A percentile compares a stretch with the other conserved stretches of the same genome.
Conservation (phyloP, 2,329 filamentous ascomycete species). For the Drechslerella coelobrocha region DNA sequence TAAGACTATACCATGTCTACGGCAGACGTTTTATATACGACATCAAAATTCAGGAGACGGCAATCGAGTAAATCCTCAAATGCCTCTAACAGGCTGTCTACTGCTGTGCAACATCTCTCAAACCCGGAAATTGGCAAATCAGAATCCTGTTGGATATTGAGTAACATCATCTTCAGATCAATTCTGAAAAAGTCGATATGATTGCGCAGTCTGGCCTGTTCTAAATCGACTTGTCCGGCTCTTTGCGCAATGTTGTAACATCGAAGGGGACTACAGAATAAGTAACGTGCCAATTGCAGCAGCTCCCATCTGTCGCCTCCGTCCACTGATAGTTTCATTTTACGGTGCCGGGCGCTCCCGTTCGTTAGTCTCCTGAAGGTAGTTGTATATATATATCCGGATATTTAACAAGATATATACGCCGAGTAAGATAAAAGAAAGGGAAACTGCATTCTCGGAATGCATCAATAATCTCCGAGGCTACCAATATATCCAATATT, state of each 20-base stretch:
- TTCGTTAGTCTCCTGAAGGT: too few relatives aligned
- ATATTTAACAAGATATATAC: too few relatives aligned
- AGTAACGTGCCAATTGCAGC: background rate
- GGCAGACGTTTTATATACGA: too few relatives aligned
- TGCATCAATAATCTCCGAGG: too few relatives aligned
- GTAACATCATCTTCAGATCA: constrained; percentile 11
- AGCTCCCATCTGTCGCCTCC: constrained; percentile 14
- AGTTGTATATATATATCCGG: too few relatives aligned
- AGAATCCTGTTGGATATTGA: constrained; percentile 7
- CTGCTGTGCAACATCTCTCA: constrained; percentile 1
- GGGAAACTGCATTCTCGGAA: too few relatives aligned
- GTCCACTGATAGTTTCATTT: constrained; percentile 18
- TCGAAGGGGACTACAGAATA: constrained; percentile 11
- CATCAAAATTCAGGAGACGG: background rate
- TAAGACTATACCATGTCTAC: too few relatives aligned
- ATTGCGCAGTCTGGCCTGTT: background rate
- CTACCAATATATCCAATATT: too few relatives aligned
- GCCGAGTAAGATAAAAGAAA: too few relatives aligned
- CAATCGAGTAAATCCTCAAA: constrained; percentile 8
- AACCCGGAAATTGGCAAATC: constrained; percentile 1
- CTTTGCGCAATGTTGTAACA: constrained; percentile 3
- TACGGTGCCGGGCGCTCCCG: too few relatives aligned
- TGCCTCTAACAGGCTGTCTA: background rate
- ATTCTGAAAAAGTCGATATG: constrained; percentile 17
- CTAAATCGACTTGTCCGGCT: background rate